A percentile compares a stretch with the other conserved stretches of the same genome.
Conservation (phyloP, 2,329 filamentous ascomycete genomes). For the Xylaria digitata region DNA sequence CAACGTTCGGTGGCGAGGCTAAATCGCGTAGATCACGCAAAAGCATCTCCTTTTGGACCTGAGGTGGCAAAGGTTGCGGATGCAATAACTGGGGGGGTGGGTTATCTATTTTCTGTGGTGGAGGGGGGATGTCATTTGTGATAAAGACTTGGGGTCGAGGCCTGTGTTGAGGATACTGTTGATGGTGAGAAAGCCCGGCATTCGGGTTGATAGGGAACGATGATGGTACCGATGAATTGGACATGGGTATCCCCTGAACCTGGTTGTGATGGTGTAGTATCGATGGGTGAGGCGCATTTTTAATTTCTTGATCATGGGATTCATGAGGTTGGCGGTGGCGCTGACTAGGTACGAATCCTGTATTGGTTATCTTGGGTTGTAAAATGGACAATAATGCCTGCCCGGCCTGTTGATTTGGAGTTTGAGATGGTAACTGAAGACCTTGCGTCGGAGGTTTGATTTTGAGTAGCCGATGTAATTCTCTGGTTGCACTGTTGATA, state of each 20-base stretch:
- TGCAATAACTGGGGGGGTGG: conserved; percentile 53
- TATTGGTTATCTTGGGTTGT: conserved; percentile 52
- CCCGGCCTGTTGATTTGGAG: conserved; percentile 57
- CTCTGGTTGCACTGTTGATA: conserved; percentile 49
- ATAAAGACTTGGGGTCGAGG: conserved; percentile 46
- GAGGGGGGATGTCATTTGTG: conserved; percentile 37
- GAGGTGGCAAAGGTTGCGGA: conserved; percentile 65
- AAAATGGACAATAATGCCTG: conserved; percentile 66
- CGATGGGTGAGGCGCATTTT: conserved; percentile 63
- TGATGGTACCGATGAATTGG: conserved; percentile 60
- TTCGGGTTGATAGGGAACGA: conserved; percentile 59
- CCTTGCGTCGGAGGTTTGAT: conserved; percentile 65
- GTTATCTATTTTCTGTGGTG: conserved; percentile 48
- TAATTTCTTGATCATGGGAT: conserved; percentile 65
- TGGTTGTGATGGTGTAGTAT: conserved; percentile 69
- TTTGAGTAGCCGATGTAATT: conserved; percentile 66
- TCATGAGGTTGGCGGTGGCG: conserved; percentile 49
- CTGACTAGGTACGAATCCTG: conserved; percentile 43
- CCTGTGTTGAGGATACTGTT: conserved; percentile 40
- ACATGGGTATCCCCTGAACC: conserved; percentile 59
- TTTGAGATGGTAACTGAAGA: conserved; percentile 51
- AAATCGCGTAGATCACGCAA: conserved; percentile 55
- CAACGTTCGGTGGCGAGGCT: conserved; percentile 50
- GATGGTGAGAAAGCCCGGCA: conserved; percentile 39
- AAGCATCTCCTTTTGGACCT: conserved; percentile 65